Base-by-base conservation (phyloP, 306 rosid species). In the Gillenia trifoliata region DNA sequence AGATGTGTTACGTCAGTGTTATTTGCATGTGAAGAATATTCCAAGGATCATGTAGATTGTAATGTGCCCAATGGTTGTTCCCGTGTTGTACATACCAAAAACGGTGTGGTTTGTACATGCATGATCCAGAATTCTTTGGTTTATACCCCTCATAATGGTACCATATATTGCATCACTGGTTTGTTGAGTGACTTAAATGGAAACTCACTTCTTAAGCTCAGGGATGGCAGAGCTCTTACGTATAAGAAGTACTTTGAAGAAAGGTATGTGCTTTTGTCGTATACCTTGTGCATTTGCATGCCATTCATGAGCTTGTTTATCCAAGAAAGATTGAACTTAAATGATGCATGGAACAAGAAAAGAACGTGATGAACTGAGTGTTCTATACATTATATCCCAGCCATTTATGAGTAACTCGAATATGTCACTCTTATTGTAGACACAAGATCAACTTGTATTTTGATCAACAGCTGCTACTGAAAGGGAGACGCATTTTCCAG, bases 81-180 rank as follows among this genome's bases (percentile, higher is more conserved):
- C 41, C 40, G 34, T 31, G 43, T 15, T 1, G 62, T 89, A 64
- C 56, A 64, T 56, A 91, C 91, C 17, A 75, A 77, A 76, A 63
- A 63, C 22, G 94, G 92, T 64, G 69, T 17, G 6, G 80, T 83
- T 67, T 93, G 94, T 75, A 9, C 73, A 47, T 93, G 96, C 73
- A 72, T 79, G 84, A 80, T 93, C 1, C 34, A 31, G 65, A 85
- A 85, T 68, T 85, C 96, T 6, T 40, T 93, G 85, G 88, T 93
- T 2, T 88, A 16, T 77, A 88, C 94, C 63, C 96, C 96, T 54
- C 98, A 93, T 61, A 91, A 77, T 57, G 88, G 70, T 31, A 17
- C 30, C 40, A 55, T 84, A 29, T 93, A 93, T 82, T 80, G 82
- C 80, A 87, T 85, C 59, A 84, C 86, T 40, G 83, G 66, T 74